Conservation (phyloP, 148 eudicot species). For the Fagopyrum homotropicum region DNA sequence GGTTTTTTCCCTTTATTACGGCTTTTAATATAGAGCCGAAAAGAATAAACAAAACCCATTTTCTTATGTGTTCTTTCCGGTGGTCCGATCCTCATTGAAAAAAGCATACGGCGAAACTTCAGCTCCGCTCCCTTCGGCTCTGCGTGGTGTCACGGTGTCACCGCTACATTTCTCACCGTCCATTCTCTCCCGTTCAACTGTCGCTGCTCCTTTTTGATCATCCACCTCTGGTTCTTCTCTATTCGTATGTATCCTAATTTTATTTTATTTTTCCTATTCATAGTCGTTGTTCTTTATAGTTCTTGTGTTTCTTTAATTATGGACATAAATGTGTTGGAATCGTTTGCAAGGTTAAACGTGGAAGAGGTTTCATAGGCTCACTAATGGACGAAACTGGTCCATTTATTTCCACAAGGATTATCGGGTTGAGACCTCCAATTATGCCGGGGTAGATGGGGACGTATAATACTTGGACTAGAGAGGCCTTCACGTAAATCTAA, state of each 20-base stretch:
- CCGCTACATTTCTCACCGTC: not conserved
- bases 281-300: not conserved
- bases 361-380: conserved; percentile 84
- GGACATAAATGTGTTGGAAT: conserved; percentile 1
- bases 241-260: not conserved
- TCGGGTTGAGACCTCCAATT: conserved; percentile 14
- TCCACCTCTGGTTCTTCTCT: not conserved
- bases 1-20: no score
- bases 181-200: not conserved
- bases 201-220: not conserved
- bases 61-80: no score
- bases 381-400: conserved; percentile 98
- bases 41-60: no score
- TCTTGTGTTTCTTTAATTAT: not conserved
- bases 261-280: not conserved
- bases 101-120: no score
- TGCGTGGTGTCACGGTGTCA: not conserved
- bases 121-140: not conserved
- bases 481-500: conserved; percentile 38
- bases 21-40: no score
- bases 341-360: conserved; percentile 72
- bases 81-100: no score
- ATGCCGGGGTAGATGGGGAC: conserved; percentile 16
- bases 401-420: conserved; percentile 37
- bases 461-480: conserved; percentile 47